Conservation (phyloP, 306 rosid genomes). For the Castanopsis chinensis region DNA sequence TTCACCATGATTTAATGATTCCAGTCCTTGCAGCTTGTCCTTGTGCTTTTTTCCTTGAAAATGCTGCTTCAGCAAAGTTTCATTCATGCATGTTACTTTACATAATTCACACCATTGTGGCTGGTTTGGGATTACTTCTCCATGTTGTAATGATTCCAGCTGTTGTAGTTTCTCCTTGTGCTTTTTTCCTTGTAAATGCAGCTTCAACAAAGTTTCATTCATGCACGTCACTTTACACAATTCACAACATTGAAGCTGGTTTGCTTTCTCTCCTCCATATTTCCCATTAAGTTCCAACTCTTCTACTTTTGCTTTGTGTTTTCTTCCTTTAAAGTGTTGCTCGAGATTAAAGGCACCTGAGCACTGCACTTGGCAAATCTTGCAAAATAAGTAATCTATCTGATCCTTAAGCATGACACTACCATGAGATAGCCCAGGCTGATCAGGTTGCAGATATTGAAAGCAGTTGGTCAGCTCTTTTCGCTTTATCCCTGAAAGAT, state of each 20-base stretch:
- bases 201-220: conserved; percentile 21
- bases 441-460: not conserved
- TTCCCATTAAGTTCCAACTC: not conserved
- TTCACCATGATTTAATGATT: conserved; percentile 3
- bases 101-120: conserved; percentile 28
- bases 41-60: conserved; percentile 23
- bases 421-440: not conserved
- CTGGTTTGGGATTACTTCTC: not conserved
- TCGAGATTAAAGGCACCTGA: conserved; percentile 12
- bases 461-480: conserved; percentile 5
- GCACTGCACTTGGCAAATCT: conserved; percentile 21
- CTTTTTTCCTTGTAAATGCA: conserved; percentile 25
- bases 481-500: conserved; percentile 12
- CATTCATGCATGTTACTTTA: conserved; percentile 12
- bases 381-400: not conserved
- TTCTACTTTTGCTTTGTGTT: conserved; percentile 20
- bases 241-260: conserved; percentile 23
- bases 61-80: conserved; percentile 21
- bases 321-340: conserved; percentile 29
- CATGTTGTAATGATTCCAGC: not conserved
- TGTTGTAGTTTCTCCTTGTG: conserved; percentile 6
- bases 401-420: not conserved
- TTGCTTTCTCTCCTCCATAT: not conserved
- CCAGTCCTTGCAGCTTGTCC: not conserved
- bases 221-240: conserved; percentile 12